phyloP scores from a whole-genome alignment of 441 rosid species.

The Erodium texanum region DNA sequence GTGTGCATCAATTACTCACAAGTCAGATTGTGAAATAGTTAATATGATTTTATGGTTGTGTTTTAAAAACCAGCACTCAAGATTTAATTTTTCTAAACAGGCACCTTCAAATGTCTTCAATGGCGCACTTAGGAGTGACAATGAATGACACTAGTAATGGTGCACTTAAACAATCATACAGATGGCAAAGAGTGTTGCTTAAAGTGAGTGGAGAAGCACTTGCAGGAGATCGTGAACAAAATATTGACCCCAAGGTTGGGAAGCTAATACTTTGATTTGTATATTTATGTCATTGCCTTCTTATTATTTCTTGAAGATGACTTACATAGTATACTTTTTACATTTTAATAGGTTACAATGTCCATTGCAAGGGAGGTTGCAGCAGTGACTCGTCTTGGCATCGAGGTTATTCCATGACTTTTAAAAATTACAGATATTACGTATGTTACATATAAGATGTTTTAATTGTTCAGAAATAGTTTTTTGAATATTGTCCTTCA shows the following conservation, averaged over 20 bases:
- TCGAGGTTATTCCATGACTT: constrained; percentile 42
- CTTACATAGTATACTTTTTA: neutral
- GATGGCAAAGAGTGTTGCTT: constrained; percentile 87
- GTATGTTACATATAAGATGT: neutral
- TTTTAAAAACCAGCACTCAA: neutral
- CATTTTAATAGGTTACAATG: constrained; percentile 62
- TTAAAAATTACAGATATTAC: neutral
- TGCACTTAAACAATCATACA: constrained; percentile 40
- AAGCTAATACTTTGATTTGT: constrained; percentile 3
- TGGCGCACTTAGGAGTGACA: constrained; percentile 45
- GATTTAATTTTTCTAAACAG: constrained; percentile 29
- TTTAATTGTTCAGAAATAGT: neutral
- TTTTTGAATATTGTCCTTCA: neutral
- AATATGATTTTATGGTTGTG: neutral
- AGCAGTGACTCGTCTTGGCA: constrained; percentile 72
- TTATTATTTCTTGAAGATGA: neutral
- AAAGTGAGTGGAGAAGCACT: constrained; percentile 98
- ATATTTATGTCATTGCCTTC: constrained; percentile 6
- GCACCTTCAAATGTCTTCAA: constrained; percentile 42
- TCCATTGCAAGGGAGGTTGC: constrained; percentile 92
- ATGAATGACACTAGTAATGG: constrained; percentile 25
- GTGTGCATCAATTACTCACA: neutral
- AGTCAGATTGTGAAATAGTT: neutral
- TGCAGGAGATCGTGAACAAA: constrained; percentile 70
- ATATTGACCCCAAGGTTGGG: constrained; percentile 79